Evolutionary conservation across 2,329 filamentous ascomycete species (phyloP), one percentile per base, ranked within the genome.

Genomic region (Chalara sp.): DNA sequence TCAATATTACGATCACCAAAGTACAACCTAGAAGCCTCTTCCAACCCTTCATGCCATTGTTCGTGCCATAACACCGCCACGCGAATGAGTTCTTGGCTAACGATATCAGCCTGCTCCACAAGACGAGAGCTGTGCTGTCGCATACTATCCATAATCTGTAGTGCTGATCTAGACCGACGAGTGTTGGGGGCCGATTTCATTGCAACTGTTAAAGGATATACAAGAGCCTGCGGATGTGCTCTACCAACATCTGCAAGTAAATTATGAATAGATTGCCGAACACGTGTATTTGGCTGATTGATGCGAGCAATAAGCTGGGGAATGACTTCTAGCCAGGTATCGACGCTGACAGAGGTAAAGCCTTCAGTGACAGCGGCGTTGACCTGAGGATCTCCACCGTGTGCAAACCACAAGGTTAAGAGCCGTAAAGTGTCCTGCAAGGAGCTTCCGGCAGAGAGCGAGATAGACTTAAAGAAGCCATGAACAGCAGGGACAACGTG

Each of bases 41-140:
- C 93, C 12, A 99, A 76, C 31, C 88, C 95, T 69, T 99, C 95
- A 59, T 99, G 93, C 93, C 93, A 99, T 58, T 95, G 87, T 64
- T 99, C 93, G 65, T 99, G 93, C 95, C 95, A 99, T 29, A 99
- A 70, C 2, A 99, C 92, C 12, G 93, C 93, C 53, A 99, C 95
- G 47, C 93, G 84, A 64, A 99, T 97, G 50, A 99, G 81, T 67
- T 99, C 95, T 63, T 93, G 87, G 66, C 92, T 97, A 59, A 99
- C 91, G 44, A 91, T 78, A 65, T 96, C 92, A 35, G 93, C 93
- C 69, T 99, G 93, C 58, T 96, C 89, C 6, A 99, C 93, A 35
- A 99, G 79, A 61, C 83, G 86, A 21, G 89, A 84, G 65, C 91
- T 97, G 66, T 99, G 95, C 59, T 92, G 87, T 39, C 91, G 86